Percentiles rank a stretch among this genome's conserved stretches.
These are phyloP conservation scores for Globisporangium perplexum DNA, from an alignment of 352 stramenopile genomes.

Conservation along the genomic window DNA sequence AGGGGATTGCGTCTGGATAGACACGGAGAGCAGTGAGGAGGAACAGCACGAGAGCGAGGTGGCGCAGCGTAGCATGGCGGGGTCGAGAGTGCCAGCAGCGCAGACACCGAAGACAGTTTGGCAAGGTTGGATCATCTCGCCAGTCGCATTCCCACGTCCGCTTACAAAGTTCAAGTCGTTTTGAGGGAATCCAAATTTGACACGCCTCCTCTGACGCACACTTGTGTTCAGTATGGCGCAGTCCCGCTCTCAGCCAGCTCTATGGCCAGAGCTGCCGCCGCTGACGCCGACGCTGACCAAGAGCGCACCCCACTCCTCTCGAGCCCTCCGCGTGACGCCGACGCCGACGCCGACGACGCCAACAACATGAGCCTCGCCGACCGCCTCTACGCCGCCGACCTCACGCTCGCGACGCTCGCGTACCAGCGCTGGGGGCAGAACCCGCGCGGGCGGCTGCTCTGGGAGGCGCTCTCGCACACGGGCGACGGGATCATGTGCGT, in stretches of 20 bases:
- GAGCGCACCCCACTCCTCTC: constrained; percentile 12
- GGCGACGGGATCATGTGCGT: constrained; percentile 81
- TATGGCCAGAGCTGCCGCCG: background rate
- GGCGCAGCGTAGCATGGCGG: too few species aligned
- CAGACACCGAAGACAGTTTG: too few species aligned
- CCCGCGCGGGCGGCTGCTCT: constrained; percentile 37
- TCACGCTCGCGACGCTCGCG: constrained; percentile 60
- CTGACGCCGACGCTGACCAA: too few species aligned
- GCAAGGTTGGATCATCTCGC: too few species aligned
- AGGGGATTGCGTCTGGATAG: too few species aligned
- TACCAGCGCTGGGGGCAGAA: constrained; percentile 62
- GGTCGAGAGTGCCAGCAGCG: too few species aligned
- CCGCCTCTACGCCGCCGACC: constrained; percentile 65
- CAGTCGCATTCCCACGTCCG: background rate
- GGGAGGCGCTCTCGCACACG: constrained; percentile 77
- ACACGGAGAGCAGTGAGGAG: too few species aligned
- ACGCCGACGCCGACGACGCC: too few species aligned
- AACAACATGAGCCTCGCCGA: constrained; percentile 61
- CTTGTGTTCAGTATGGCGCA: background rate
- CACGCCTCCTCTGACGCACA: background rate
- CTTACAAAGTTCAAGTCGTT: background rate
- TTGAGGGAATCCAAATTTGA: too few species aligned
- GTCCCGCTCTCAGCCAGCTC: background rate
- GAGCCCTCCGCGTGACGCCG: background rate
- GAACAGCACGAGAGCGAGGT: too few species aligned